Percentiles rank a stretch among this genome's conserved stretches.
phyloP scores from a whole-genome alignment of 192 early-diverging fungal genomes.

The Glomus cerebriforme region DNA sequence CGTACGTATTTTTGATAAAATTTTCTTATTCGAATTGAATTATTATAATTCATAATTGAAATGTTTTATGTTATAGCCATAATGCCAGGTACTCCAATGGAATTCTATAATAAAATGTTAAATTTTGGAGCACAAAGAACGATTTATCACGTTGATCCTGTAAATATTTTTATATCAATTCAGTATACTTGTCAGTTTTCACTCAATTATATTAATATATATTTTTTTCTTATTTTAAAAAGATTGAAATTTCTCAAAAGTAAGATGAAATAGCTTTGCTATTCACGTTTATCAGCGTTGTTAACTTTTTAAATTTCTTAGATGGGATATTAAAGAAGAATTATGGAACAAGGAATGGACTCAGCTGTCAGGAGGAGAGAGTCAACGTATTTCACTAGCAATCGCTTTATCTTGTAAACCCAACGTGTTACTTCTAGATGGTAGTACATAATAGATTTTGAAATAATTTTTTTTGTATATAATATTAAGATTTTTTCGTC shows the following conservation, averaged over 20 bases:
- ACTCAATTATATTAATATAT: neutral
- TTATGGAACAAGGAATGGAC: conserved; percentile 78
- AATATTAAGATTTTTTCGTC: neutral
- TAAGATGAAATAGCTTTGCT: conserved; percentile 1
- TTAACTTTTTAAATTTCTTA: conserved; percentile 53
- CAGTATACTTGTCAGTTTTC: neutral
- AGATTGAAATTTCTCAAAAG: conserved; percentile 25
- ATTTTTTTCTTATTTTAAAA: conserved; percentile 19
- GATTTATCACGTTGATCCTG: conserved; percentile 57
- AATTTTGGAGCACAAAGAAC: conserved; percentile 52
- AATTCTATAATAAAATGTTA: conserved; percentile 62
- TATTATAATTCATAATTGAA: neutral
- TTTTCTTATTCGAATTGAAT: neutral
- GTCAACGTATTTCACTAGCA: conserved; percentile 79
- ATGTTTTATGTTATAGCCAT: conserved; percentile 47
- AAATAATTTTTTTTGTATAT: neutral
- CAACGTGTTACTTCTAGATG: conserved; percentile 77
- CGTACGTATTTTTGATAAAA: conserved; percentile 4
- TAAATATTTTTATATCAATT: conserved; percentile 31
- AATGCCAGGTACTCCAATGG: conserved; percentile 71
- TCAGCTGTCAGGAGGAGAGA: conserved; percentile 83
- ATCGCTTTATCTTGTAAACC: conserved; percentile 78
- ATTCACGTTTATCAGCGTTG: neutral
- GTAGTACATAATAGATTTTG: conserved; percentile 38
- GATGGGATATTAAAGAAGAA: conserved; percentile 70